phyloP scores from a whole-genome alignment of 306 rosid species.

The Spatholobus suberectus region DNA sequence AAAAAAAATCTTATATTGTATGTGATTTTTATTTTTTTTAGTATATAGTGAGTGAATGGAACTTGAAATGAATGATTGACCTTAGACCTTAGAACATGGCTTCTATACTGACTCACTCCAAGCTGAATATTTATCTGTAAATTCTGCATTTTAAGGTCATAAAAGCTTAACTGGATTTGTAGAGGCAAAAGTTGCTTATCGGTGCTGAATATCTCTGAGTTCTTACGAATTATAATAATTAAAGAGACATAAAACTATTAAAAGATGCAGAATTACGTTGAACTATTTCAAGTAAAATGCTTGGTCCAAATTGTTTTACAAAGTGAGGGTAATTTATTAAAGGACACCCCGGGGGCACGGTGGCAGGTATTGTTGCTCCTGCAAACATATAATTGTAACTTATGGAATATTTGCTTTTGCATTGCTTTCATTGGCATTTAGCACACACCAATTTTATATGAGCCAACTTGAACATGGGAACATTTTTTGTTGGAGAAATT shows the following conservation, averaged over 20 bases:
- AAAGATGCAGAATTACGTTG: neutral
- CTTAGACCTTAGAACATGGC: slow-evolving; percentile 19
- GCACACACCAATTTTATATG: neutral
- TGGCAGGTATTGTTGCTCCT: neutral
- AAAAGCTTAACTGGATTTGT: slow-evolving; percentile 13
- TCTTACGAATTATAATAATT: neutral
- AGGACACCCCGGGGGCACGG: neutral
- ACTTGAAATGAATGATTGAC: slow-evolving; percentile 15
- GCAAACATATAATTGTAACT: neutral
- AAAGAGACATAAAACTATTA: neutral
- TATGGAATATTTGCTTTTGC: neutral
- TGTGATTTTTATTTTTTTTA: neutral
- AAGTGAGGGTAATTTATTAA: neutral
- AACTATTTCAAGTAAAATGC: slow-evolving; percentile 9
- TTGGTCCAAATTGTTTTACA: neutral
- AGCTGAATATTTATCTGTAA: slow-evolving; percentile 14
- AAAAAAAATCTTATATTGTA: no score
- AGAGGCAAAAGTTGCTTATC: neutral
- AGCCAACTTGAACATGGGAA: neutral
- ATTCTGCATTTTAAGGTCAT: slow-evolving; percentile 3
- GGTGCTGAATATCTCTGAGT: neutral
- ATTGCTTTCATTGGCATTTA: neutral
- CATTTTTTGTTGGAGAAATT: neutral
- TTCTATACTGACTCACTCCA: neutral
- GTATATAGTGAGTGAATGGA: neutral